A percentile compares a stretch with the other conserved stretches of the same genome.
phyloP scores from a whole-genome alignment of 2,329 filamentous ascomycete species.

The Fusarium sp. region DNA sequence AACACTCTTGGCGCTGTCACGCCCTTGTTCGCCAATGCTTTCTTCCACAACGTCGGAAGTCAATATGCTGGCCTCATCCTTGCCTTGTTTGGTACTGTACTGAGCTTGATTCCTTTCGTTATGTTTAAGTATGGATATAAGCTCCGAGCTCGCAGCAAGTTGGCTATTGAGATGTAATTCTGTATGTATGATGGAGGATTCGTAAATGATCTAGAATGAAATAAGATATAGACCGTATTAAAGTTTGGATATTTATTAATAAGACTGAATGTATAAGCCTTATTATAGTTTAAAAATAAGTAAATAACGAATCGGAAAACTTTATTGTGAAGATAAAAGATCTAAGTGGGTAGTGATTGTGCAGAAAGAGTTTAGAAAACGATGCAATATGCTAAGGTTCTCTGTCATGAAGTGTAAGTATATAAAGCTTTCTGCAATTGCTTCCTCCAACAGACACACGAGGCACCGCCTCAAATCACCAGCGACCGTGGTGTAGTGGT shows the following conservation, averaged over 20 bases:
- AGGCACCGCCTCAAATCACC: background rate
- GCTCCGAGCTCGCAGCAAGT: slow-evolving; percentile 35
- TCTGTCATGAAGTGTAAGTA: background rate
- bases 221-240: background rate
- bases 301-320: fast-evolving
- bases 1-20: slow-evolving; percentile 37
- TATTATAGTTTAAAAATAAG: background rate
- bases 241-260: background rate
- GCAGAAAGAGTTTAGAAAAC: background rate
- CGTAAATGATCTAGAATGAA: background rate
- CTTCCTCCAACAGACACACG: background rate
- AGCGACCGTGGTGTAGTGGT: slow-evolving; percentile 33
- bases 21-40: slow-evolving; percentile 35
- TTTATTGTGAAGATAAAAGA: background rate
- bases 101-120: slow-evolving; percentile 36
- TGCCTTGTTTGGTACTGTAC: slow-evolving; percentile 28
- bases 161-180: slow-evolving; percentile 33
- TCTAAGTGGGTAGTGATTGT: background rate
- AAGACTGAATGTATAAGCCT: background rate
- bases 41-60: slow-evolving; percentile 37
- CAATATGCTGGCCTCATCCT: slow-evolving; percentile 37
- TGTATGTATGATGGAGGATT: background rate
- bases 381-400: no score
- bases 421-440: fast-evolving
- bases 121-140: slow-evolving; percentile 38